A percentile compares a stretch with the other conserved stretches of the same genome.
These are phyloP conservation scores for Diaporthe sp. DNA, from an alignment of 2,329 filamentous ascomycete species.

Conservation along the genomic window DNA sequence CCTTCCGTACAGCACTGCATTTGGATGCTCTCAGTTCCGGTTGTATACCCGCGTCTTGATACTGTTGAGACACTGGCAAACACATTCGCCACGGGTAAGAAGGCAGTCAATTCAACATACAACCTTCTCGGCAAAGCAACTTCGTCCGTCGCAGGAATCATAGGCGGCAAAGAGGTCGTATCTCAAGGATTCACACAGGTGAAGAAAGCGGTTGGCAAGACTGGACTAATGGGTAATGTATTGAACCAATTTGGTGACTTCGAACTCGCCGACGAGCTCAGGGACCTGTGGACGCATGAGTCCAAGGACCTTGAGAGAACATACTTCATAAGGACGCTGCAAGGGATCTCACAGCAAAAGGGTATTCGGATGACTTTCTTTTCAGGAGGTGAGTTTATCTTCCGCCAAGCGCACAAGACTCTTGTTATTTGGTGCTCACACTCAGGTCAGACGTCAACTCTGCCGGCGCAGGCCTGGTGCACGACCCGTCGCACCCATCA, in stretches of 20 bases:
- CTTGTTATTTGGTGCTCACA: constrained; percentile 25
- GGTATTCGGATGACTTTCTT: constrained; percentile 97
- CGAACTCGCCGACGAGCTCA: constrained; percentile 91
- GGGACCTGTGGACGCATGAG: constrained; percentile 98
- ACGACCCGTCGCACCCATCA: constrained; percentile 89
- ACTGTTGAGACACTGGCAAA: constrained; percentile 91
- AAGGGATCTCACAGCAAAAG: constrained; percentile 95
- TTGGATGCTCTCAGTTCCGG: constrained; percentile 92
- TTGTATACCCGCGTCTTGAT: constrained; percentile 92
- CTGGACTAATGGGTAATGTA: constrained; percentile 94
- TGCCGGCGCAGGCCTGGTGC: constrained; percentile 91
- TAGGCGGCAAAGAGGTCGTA: constrained; percentile 94
- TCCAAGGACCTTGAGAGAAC: constrained; percentile 97
- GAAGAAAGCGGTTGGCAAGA: constrained; percentile 96
- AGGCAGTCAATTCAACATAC: constrained; percentile 95
- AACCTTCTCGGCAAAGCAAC: constrained; percentile 96
- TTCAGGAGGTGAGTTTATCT: constrained; percentile 75
- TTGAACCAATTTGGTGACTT: constrained; percentile 97
- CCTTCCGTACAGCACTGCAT: constrained; percentile 96
- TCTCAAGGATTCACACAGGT: constrained; percentile 93
- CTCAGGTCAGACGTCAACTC: constrained; percentile 78
- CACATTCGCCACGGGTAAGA: constrained; percentile 94
- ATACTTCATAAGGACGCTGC: constrained; percentile 94
- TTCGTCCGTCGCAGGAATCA: constrained; percentile 93
- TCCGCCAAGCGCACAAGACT: background rate